Percentiles rank a stretch among this genome's conserved stretches.
phyloP scores from a whole-genome alignment of 495 filamentous ascomycete species.

The Trichoderma gamsii region DNA sequence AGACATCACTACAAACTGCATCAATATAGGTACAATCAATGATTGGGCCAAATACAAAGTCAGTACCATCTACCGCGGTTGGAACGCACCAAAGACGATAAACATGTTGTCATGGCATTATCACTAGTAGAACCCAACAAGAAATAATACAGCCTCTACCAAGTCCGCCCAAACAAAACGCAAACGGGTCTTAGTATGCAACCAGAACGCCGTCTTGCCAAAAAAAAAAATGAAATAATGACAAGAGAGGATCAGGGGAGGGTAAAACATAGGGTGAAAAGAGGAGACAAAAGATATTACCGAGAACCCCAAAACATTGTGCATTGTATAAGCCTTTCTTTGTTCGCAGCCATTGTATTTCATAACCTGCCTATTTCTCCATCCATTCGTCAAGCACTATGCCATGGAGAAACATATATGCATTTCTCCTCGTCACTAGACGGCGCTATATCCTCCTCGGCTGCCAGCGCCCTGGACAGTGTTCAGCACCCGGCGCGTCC shows the following conservation, averaged over 20 bases:
- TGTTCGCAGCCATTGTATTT: background rate
- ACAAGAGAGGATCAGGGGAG: conserved; percentile 1
- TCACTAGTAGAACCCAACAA: conserved; percentile 10
- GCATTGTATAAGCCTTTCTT: conserved; percentile 1
- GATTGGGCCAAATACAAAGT: too few species aligned
- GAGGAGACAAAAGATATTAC: background rate
- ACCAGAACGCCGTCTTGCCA: conserved; percentile 11
- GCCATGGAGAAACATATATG: background rate
- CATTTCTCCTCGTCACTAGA: conserved; percentile 43
- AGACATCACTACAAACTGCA: background rate
- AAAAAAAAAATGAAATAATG: background rate
- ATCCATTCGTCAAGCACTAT: background rate
- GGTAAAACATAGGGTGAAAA: background rate
- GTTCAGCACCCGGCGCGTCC: conserved; percentile 67
- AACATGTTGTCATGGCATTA: conserved; percentile 7
- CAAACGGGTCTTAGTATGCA: conserved; percentile 3
- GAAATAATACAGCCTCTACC: conserved; percentile 8
- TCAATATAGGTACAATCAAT: too few species aligned
- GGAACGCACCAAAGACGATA: background rate
- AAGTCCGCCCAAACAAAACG: conserved; percentile 6
- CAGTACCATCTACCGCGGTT: background rate
- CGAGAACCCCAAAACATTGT: conserved; percentile 2
- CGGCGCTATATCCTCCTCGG: conserved; percentile 89
- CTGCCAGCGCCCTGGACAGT: conserved; percentile 74
- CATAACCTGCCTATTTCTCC: background rate